A percentile compares a stretch with the other conserved stretches of the same genome.
These are phyloP conservation scores for Gillenia trifoliata DNA, from an alignment of 306 rosid species.

Conservation along the genomic window DNA sequence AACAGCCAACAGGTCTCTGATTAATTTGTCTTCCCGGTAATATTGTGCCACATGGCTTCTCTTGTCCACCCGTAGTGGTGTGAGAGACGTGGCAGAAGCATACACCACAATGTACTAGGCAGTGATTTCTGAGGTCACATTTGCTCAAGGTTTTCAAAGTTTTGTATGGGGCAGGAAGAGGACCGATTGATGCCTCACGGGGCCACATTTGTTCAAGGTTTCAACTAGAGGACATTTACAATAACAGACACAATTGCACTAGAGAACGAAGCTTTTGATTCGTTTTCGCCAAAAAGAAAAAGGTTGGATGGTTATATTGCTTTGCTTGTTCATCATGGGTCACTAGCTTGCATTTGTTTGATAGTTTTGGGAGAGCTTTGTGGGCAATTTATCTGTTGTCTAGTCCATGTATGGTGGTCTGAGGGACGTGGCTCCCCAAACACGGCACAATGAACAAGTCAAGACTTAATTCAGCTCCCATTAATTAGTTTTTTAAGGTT, in stretches of 20 bases:
- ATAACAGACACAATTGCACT: not conserved
- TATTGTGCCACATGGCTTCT: not conserved
- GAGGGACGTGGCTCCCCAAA: not conserved
- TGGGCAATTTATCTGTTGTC: not conserved
- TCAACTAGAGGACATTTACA: not conserved
- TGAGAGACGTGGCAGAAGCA: no score
- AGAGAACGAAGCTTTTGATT: not conserved
- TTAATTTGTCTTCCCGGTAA: not conserved
- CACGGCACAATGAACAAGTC: not conserved
- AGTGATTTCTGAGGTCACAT: not conserved
- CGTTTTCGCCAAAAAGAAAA: not conserved
- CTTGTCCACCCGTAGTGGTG: no score
- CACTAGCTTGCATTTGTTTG: not conserved
- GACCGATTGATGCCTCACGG: not conserved
- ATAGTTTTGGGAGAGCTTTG: not conserved
- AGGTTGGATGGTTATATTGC: not conserved
- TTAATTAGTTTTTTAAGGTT: not conserved
- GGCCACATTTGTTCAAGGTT: not conserved
- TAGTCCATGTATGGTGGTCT: not conserved
- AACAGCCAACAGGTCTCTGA: slow-evolving; percentile 20
- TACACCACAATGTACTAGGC: not conserved
- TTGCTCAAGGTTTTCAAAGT: not conserved
- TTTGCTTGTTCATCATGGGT: not conserved
- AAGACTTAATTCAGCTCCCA: no score
- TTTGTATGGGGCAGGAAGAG: not conserved